Conservation (phyloP, 2,329 filamentous ascomycete genomes). For the Aspergillus proliferans region DNA sequence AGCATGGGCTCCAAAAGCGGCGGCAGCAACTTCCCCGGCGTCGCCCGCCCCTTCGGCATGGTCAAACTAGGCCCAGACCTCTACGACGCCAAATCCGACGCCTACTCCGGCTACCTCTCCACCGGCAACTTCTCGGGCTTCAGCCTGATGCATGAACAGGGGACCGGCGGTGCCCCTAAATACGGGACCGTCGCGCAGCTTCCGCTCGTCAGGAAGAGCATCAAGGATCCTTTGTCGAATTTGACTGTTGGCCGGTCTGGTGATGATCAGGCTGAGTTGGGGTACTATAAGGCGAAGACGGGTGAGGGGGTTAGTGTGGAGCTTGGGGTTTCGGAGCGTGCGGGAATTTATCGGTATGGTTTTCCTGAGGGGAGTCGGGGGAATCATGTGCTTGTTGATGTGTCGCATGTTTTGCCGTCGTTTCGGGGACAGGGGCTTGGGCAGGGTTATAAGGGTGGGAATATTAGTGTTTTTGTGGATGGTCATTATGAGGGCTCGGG, state of each 20-base stretch:
- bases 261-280: conserved; percentile 50
- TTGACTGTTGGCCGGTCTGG: conserved; percentile 51
- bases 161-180: conserved; percentile 63
- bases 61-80: conserved; percentile 42
- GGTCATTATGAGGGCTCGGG: conserved; percentile 56
- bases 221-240: conserved; percentile 51
- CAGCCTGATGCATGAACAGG: conserved; percentile 60
- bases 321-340: conserved; percentile 50
- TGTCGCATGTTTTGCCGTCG: conserved; percentile 60
- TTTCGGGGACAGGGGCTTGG: conserved; percentile 55
- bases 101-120: conserved; percentile 37
- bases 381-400: conserved; percentile 55
- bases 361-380: conserved; percentile 43
- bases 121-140: conserved; percentile 54
- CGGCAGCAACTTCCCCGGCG: conserved; percentile 41
- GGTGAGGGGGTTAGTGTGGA: conserved; percentile 53
- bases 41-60: conserved; percentile 36
- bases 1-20: conserved; percentile 28
- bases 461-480: conserved; percentile 47
- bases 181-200: conserved; percentile 61
- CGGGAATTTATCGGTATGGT: conserved; percentile 51
- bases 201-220: conserved; percentile 43
- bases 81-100: conserved; percentile 25
- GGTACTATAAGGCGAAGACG: conserved; percentile 55
- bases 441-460: conserved; percentile 59